Percentiles rank a stretch among this genome's conserved stretches.
Conservation (phyloP, 352 stramenopile genomes). For the Phytophthora agathidicida region DNA sequence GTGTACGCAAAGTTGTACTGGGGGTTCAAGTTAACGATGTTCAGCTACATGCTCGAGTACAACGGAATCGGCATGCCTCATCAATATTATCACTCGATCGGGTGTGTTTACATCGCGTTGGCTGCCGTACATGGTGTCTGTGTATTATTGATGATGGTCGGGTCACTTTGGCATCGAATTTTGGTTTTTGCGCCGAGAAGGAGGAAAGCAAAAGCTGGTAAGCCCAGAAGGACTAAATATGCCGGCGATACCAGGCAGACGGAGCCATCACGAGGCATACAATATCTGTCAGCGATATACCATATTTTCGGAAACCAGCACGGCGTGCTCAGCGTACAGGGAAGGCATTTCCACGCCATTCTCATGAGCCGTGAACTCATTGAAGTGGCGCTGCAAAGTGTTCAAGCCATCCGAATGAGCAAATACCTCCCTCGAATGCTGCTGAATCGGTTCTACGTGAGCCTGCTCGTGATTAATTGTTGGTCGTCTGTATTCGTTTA, state of each 20-base stretch:
- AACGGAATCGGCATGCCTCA: conserved; percentile 23
- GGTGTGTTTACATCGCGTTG: conserved; percentile 23
- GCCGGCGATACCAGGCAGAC: not conserved
- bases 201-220: not conserved
- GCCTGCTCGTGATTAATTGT: conserved; percentile 37
- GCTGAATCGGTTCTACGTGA: conserved; percentile 40
- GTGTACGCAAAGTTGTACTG: conserved; percentile 26
- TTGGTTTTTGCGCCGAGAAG: conserved; percentile 3
- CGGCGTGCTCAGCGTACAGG: conserved; percentile 15
- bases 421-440: conserved; percentile 23
- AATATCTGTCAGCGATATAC: conserved; percentile 3
- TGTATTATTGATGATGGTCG: conserved; percentile 16
- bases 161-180: conserved; percentile 5
- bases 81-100: conserved; percentile 16
- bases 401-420: conserved; percentile 36
- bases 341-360: conserved; percentile 24
- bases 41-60: conserved; percentile 13
- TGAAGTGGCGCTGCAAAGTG: conserved; percentile 21
- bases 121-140: conserved; percentile 18
- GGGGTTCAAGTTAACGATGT: conserved; percentile 18
- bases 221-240: not conserved
- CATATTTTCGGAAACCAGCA: not conserved
- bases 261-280: not conserved
- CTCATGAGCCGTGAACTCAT: conserved; percentile 20
- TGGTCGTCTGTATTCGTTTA: conserved; percentile 29